Evolutionary conservation across 345 rosid species (phyloP), one percentile per base, ranked within the genome.

Genomic region (Dipteronia sinensis): DNA sequence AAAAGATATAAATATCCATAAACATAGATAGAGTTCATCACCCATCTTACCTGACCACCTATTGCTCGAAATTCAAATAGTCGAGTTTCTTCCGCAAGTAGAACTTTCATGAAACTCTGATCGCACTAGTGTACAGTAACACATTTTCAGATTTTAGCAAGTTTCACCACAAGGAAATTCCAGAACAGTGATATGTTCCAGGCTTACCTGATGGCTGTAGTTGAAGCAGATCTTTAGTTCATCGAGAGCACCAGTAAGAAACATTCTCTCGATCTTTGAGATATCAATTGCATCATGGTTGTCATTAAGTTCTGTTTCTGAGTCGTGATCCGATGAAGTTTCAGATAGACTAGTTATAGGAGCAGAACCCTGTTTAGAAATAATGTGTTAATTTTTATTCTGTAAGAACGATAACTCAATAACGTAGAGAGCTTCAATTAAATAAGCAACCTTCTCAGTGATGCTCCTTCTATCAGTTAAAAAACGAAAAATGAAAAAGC

Each of bases 31-130:
- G 6, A 16, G 51, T 55, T 72, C 62, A 79, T 61, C 59, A 58
- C 38, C 55, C 64, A 75, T 70, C 81, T 79, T 85, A 96, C 99
- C 97, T 87, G 96, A 71, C 99, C 99, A 82, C 98, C 98, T 77
- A 81, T 79, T 73, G 99, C 99, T 88, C 98, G 90, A 81, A 96
- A 92, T 83, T 94, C 97, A 80, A 89, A 89, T 25, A 91, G 83
- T 80, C 75, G 80, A 67, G 85, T 84, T 86, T 96, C 99, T 72
- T 89, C 86, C 29, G 94, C 95, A 80, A 91, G 92, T 78, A 94
- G 93, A 82, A 92, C 91, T 73, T 86, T 88, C 80, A 80, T 75
- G 84, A 92, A 91, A 80, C 86, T 86, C 85, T 80, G 83, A 49
- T 85, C 92, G 79, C 53, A 79, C 99, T 94, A 78, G 71, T 84